These are phyloP conservation scores for Dalbergia cultrata DNA, from an alignment of 306 rosid species.

Conservation along the genomic window DNA sequence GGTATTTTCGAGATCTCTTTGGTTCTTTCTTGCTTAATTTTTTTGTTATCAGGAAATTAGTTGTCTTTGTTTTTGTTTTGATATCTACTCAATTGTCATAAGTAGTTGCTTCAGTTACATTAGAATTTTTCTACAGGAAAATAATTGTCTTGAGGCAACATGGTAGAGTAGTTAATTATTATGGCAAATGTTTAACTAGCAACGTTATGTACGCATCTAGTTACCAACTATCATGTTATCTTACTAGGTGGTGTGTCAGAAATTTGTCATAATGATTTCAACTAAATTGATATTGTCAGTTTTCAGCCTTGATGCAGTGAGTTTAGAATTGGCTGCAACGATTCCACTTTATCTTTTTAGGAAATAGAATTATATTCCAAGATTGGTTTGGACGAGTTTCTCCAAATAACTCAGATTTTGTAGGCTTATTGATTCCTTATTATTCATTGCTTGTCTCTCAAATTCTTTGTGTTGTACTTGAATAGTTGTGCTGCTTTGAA, in stretches of 20 bases:
- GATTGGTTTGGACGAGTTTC: too few species aligned
- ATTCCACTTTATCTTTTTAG: not conserved
- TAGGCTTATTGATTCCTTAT: not conserved
- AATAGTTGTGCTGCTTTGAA: constrained; percentile 2
- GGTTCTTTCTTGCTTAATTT: not conserved
- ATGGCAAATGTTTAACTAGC: not conserved
- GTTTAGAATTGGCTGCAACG: not conserved
- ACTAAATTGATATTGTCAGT: not conserved
- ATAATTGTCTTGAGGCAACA: constrained; percentile 2
- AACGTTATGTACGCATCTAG: not conserved
- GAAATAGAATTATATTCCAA: too few species aligned
- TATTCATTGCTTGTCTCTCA: not conserved
- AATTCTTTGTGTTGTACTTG: not conserved
- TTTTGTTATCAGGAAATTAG: not conserved
- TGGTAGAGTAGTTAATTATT: not conserved
- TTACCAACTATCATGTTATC: not conserved
- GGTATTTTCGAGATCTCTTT: constrained; percentile 17
- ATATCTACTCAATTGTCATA: not conserved
- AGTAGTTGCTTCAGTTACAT: constrained; percentile 4
- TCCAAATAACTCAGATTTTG: not conserved
- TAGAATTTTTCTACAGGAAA: not conserved
- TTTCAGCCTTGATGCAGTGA: not conserved
- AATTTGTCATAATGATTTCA: not conserved
- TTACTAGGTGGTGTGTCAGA: not conserved
- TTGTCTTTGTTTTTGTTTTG: constrained; percentile 16